These are phyloP conservation scores for Vanilla planifolia DNA, from an alignment of 106 monocot species.

Conservation along the genomic window DNA sequence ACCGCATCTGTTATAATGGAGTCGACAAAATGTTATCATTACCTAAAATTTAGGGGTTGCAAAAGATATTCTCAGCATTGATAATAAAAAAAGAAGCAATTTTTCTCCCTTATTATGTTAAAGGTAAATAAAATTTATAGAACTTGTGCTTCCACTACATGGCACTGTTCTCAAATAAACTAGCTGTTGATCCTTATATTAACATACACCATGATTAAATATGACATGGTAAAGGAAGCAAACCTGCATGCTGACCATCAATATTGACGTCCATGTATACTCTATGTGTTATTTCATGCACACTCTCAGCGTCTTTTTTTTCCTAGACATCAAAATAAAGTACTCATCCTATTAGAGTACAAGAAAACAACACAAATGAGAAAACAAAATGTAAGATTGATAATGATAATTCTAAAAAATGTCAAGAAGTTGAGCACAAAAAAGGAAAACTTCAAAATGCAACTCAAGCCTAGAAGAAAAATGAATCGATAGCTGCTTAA, in stretches of 20 bases:
- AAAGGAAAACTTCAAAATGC: no score
- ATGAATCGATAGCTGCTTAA: no score
- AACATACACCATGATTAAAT: background rate
- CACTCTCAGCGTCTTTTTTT: constrained; percentile 31
- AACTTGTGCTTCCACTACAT: background rate
- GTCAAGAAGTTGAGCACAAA: no score
- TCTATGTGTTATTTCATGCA: constrained; percentile 73
- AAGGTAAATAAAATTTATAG: background rate
- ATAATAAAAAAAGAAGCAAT: no score
- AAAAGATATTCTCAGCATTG: no score
- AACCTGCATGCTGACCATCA: constrained; percentile 71
- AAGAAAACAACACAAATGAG: background rate
- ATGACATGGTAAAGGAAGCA: background rate
- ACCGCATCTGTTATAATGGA: no score
- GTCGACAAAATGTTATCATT: no score
- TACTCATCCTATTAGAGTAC: background rate
- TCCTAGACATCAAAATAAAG: constrained; percentile 32
- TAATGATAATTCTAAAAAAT: background rate
- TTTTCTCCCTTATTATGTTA: background rate
- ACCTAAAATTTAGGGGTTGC: no score
- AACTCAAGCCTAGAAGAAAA: no score
- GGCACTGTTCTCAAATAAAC: no score
- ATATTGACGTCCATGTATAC: constrained; percentile 84
- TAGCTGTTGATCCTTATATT: no score
- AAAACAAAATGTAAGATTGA: background rate